phyloP scores from a whole-genome alignment of 75 land plant genomes.

The Cupressus sempervirens region DNA sequence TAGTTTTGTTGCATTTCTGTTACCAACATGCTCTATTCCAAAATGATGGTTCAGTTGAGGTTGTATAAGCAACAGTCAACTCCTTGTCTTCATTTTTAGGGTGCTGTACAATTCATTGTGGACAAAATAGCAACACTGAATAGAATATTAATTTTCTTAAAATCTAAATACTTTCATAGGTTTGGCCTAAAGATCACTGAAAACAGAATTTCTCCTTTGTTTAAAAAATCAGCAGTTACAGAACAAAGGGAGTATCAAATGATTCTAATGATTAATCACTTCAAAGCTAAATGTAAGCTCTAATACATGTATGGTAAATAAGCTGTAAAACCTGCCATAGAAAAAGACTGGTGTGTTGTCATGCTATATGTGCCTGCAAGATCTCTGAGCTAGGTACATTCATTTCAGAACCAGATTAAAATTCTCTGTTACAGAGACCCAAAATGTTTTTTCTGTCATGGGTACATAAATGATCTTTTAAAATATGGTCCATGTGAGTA shows the following conservation, averaged over 20 bases:
- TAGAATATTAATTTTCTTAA: neutral
- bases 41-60: too few relatives aligned
- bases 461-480: neutral
- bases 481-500: neutral
- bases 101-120: neutral
- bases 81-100: too few relatives aligned
- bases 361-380: too few relatives aligned
- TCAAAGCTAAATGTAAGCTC: neutral
- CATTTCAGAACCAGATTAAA: neutral
- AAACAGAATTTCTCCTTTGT: neutral
- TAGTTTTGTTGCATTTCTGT: too few relatives aligned
- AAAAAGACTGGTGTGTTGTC: neutral
- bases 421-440: neutral
- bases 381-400: neutral
- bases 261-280: neutral
- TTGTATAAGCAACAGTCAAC: neutral
- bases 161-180: neutral
- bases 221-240: neutral
- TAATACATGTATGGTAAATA: neutral
- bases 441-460: neutral
- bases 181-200: neutral
- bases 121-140: neutral
- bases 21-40: too few relatives aligned
- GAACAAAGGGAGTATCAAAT: neutral
- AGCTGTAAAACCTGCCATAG: neutral